Evolutionary conservation across 345 rosid species (phyloP).

Genomic region (Eucalyptus marginata): DNA sequence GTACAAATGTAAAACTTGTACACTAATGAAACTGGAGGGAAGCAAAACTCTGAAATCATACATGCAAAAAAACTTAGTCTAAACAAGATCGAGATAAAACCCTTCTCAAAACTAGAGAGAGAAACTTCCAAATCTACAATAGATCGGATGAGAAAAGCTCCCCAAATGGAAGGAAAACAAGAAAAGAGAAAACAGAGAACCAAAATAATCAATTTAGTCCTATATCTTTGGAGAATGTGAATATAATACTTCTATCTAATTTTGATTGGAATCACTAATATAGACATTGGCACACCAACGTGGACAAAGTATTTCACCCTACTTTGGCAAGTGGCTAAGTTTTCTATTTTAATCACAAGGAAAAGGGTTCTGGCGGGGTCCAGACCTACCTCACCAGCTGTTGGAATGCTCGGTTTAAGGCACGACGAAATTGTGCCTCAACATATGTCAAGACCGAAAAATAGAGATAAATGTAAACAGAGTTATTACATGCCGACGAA

Average conservation of each 20-base stretch:
- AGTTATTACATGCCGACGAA: too few species aligned
- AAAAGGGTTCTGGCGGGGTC: background rate
- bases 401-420: background rate
- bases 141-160: background rate
- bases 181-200: background rate
- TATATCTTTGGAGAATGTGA: background rate
- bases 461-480: background rate
- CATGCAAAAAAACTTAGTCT: background rate
- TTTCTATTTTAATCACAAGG: background rate
- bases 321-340: background rate
- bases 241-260: background rate
- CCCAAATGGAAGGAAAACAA: background rate
- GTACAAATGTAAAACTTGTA: background rate
- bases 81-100: too few species aligned
- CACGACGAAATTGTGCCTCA: background rate
- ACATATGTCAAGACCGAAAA: background rate
- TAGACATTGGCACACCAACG: fast-evolving
- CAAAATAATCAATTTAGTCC: background rate
- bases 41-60: background rate
- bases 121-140: background rate
- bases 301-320: background rate
- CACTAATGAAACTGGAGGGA: background rate
- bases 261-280: fast-evolving
- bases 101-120: background rate
- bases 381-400: background rate